Evolutionary conservation across 2,329 filamentous ascomycete species (phyloP).

Genomic region (Cladosporium sp.): DNA sequence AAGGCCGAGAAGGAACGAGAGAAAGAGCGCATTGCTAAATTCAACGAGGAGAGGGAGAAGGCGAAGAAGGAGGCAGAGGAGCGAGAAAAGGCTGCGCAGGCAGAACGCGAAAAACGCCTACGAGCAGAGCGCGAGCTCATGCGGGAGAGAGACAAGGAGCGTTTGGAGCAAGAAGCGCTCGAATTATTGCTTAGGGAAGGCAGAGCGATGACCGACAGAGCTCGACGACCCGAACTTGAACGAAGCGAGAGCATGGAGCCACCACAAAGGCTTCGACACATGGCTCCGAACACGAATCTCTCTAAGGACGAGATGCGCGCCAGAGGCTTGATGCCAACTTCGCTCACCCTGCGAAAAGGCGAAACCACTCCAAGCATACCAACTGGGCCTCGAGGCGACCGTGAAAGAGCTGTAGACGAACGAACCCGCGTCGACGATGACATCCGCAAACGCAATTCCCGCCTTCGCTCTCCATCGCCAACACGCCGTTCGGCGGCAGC

Average conservation of each 20-base stretch:
- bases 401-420: conserved; percentile 3
- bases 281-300: conserved; percentile 20
- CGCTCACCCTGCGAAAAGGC: conserved; percentile 28
- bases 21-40: conserved; percentile 50
- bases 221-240: conserved; percentile 49
- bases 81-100: conserved; percentile 48
- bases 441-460: conserved; percentile 17
- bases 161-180: conserved; percentile 52
- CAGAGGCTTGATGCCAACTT: conserved; percentile 30
- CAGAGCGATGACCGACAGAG: conserved; percentile 51
- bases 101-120: conserved; percentile 38
- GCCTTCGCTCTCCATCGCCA: conserved; percentile 26
- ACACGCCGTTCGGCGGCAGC: conserved; percentile 13
- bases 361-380: conserved; percentile 18
- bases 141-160: conserved; percentile 46
- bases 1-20: conserved; percentile 46
- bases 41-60: conserved; percentile 47
- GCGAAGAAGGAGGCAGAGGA: conserved; percentile 44
- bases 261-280: conserved; percentile 34
- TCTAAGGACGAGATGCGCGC: conserved; percentile 27
- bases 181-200: conserved; percentile 52
- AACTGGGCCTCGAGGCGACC: conserved; percentile 4
- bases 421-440: conserved; percentile 17
- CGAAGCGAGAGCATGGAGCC: conserved; percentile 38
- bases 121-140: conserved; percentile 33